These are phyloP conservation scores for Aphanomyces cochlioides DNA, from an alignment of 352 stramenopile genomes.

Conservation along the genomic window DNA sequence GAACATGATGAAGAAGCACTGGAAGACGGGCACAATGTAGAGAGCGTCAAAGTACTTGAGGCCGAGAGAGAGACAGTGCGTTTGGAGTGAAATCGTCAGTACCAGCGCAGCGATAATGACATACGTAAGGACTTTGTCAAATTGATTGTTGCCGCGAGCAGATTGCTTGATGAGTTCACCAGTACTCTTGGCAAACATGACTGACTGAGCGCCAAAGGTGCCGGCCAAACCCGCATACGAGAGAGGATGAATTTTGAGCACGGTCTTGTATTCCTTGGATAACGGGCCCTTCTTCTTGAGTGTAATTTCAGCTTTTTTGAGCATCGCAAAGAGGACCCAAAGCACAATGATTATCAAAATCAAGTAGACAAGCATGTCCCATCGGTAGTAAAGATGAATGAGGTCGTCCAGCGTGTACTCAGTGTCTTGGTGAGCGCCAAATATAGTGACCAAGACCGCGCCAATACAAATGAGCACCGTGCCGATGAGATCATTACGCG, in stretches of 20 bases:
- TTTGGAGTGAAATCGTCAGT: constrained; percentile 76
- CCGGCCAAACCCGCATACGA: constrained; percentile 68
- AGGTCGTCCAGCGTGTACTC: constrained; percentile 79
- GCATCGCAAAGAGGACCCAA: constrained; percentile 39
- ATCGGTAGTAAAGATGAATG: constrained; percentile 60
- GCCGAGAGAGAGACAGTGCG: constrained; percentile 80
- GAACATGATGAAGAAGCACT: constrained; percentile 90
- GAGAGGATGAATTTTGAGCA: constrained; percentile 52
- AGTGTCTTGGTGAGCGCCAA: constrained; percentile 45
- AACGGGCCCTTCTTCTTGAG: constrained; percentile 44
- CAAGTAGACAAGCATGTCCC: constrained; percentile 66
- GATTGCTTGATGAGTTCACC: constrained; percentile 82
- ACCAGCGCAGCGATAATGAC: constrained; percentile 81
- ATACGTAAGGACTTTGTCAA: constrained; percentile 70
- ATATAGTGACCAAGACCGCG: constrained; percentile 66
- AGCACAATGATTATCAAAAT: constrained; percentile 47
- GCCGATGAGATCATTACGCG: constrained; percentile 55
- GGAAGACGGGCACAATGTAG: constrained; percentile 81
- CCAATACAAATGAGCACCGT: constrained; percentile 69
- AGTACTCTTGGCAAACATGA: constrained; percentile 79
- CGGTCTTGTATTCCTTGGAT: constrained; percentile 49
- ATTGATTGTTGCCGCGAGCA: constrained; percentile 66
- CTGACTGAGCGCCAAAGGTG: constrained; percentile 74
- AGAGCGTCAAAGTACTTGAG: constrained; percentile 84
- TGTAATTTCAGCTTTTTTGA: constrained; percentile 52